phyloP scores from a whole-genome alignment of 2,329 filamentous ascomycete species.

The Penicillium sp. region DNA sequence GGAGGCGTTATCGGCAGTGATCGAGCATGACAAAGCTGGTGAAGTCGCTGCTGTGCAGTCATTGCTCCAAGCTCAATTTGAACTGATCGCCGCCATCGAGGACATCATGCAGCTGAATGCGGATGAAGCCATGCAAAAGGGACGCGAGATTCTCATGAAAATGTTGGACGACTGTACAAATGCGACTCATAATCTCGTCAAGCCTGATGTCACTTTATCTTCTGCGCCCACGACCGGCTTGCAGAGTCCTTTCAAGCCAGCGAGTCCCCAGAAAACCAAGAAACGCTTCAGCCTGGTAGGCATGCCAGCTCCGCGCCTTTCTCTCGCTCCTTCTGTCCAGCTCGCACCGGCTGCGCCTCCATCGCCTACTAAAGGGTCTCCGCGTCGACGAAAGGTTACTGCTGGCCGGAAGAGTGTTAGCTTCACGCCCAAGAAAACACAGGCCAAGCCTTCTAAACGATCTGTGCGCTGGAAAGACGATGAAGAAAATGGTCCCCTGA shows the following conservation, averaged over 20 bases:
- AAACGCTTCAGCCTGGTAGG: constrained; percentile 46
- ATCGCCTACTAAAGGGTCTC: constrained; percentile 70
- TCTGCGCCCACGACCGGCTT: constrained; percentile 57
- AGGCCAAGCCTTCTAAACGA: constrained; percentile 62
- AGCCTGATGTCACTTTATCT: constrained; percentile 67
- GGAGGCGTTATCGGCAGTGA: constrained; percentile 68
- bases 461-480: constrained; percentile 91
- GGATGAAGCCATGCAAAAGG: constrained; percentile 72
- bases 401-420: constrained; percentile 64
- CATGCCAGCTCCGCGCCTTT: constrained; percentile 22
- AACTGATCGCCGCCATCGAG: constrained; percentile 76
- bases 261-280: constrained; percentile 66
- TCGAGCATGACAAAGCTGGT: constrained; percentile 76
- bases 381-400: constrained; percentile 65
- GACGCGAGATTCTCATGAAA: constrained; percentile 68
- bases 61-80: constrained; percentile 83
- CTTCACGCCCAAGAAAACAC: constrained; percentile 69
- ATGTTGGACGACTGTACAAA: constrained; percentile 71
- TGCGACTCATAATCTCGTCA: constrained; percentile 76
- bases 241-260: constrained; percentile 58
- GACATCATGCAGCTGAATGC: constrained; percentile 78
- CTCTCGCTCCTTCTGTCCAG: constrained; percentile 23
- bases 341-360: constrained; percentile 34
- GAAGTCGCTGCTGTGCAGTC: constrained; percentile 75
- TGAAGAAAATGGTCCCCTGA: constrained; percentile 74